Percentiles rank a stretch among this genome's conserved stretches.
Conservation (phyloP, 2,329 filamentous ascomycete genomes). For the Capronia epimyces region DNA sequence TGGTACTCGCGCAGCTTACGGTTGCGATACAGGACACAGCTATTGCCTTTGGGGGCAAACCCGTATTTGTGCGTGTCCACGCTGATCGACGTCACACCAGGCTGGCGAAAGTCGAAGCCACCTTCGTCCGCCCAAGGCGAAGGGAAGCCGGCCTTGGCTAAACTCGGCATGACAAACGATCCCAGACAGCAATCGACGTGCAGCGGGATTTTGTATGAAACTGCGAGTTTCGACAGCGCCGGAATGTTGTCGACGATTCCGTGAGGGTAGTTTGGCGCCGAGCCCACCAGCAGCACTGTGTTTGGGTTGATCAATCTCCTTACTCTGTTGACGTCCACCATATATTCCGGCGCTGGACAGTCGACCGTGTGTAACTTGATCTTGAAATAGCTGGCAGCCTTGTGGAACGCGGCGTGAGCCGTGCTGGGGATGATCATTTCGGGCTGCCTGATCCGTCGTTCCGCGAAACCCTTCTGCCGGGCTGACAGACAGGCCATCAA, state of each 20-base stretch:
- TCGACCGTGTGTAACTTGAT: constrained; percentile 88
- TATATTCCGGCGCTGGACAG: constrained; percentile 78
- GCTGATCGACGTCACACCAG: constrained; percentile 89
- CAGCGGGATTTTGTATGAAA: constrained; percentile 73
- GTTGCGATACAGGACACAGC: constrained; percentile 82
- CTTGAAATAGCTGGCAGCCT: constrained; percentile 91
- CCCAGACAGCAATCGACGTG: constrained; percentile 98
- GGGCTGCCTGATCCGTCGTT: constrained; percentile 83
- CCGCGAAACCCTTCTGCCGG: constrained; percentile 77
- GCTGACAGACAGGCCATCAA: constrained; percentile 90
- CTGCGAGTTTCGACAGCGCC: constrained; percentile 73
- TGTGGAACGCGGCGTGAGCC: constrained; percentile 92
- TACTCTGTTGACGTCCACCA: constrained; percentile 73
- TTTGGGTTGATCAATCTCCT: constrained; percentile 87
- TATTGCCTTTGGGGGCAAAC: constrained; percentile 97
- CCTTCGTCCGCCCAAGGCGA: constrained; percentile 58
- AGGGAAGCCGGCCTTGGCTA: constrained; percentile 82
- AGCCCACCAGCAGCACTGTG: constrained; percentile 87
- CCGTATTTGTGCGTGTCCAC: constrained; percentile 99
- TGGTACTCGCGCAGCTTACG: constrained; percentile 75
- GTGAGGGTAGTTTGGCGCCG: constrained; percentile 95
- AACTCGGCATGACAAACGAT: constrained; percentile 87
- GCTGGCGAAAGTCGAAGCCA: constrained; percentile 87
- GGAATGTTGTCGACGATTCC: constrained; percentile 96
- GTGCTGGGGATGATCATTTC: constrained; percentile 98